Evolutionary conservation across 331 rosid species (phyloP).

Genomic region (Quercus tomentella): DNA sequence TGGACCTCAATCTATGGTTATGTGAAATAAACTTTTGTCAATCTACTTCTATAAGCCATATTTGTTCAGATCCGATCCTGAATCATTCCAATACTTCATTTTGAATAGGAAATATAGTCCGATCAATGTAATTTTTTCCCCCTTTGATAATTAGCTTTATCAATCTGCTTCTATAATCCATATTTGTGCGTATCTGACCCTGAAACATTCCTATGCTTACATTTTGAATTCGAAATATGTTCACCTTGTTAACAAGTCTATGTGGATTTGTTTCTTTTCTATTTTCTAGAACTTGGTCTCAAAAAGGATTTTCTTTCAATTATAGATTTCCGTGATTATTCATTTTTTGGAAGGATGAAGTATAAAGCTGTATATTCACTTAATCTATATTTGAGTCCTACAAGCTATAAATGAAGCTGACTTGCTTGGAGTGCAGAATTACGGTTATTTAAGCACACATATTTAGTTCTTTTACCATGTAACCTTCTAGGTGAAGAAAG

Average conservation of each 20-base stretch:
- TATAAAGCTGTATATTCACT: neutral
- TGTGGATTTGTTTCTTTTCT: neutral
- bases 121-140: neutral
- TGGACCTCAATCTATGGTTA: slow-evolving; percentile 42
- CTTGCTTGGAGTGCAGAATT: neutral
- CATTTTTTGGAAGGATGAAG: no score
- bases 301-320: no score
- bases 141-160: neutral
- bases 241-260: neutral
- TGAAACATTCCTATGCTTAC: neutral
- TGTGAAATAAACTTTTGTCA: slow-evolving; percentile 11
- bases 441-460: no score
- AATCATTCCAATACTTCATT: neutral
- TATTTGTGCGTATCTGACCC: neutral
- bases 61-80: neutral
- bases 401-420: neutral
- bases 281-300: no score
- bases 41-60: neutral
- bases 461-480: no score
- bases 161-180: slow-evolving; percentile 2
- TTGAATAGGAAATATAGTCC: neutral
- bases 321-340: no score
- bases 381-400: neutral
- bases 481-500: neutral
- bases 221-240: neutral